Percentiles rank a stretch among this genome's conserved stretches.
phyloP scores from a whole-genome alignment of 176 grass and related monocot genomes.

The Dendrocalamus sinicus region DNA sequence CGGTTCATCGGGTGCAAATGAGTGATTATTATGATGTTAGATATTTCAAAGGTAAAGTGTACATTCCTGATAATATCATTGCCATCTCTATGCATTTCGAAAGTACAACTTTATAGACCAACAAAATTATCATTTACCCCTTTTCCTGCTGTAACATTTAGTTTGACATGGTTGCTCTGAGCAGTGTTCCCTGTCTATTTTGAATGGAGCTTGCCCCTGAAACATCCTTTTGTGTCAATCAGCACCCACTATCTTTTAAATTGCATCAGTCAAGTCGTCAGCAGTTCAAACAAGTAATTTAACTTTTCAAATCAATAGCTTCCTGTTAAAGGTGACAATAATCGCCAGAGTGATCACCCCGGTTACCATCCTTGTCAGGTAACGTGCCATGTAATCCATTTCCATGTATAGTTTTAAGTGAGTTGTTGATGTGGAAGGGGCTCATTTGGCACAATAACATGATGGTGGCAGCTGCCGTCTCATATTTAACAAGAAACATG shows the following conservation, averaged over 20 bases:
- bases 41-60: not conserved
- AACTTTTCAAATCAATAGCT: not conserved
- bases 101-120: not conserved
- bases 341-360: not conserved
- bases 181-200: not conserved
- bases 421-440: too few relatives aligned
- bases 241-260: slow-evolving; percentile 20
- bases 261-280: slow-evolving; percentile 13
- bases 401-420: not conserved
- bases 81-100: not conserved
- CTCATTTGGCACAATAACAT: too few relatives aligned
- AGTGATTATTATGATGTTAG: slow-evolving; percentile 9
- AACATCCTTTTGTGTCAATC: slow-evolving; percentile 11
- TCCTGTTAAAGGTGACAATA: not conserved
- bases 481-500: too few relatives aligned
- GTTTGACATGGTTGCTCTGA: slow-evolving; percentile 1
- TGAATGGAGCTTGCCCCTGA: slow-evolving; percentile 7
- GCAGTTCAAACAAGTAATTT: slow-evolving; percentile 4
- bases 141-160: not conserved
- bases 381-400: not conserved
- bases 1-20: not conserved
- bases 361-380: slow-evolving; percentile 23
- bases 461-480: too few relatives aligned
- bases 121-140: not conserved
- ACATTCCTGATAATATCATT: not conserved